Evolutionary conservation across 345 rosid genomes (phyloP).

Genomic region (Rubroshorea leprosula): DNA sequence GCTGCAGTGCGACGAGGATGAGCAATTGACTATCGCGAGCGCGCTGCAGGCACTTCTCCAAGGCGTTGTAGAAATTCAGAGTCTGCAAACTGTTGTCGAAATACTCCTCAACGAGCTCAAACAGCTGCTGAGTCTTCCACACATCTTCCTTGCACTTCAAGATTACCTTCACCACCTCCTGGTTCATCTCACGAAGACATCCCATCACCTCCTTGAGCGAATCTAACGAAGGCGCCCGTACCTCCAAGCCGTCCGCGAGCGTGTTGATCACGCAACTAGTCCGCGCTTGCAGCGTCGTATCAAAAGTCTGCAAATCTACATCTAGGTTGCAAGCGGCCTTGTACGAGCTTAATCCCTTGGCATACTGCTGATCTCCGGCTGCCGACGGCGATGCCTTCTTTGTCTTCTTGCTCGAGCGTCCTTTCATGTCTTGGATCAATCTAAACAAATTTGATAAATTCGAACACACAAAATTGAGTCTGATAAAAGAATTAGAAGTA

Average conservation of each 20-base stretch:
- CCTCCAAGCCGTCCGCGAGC: conserved; percentile 78
- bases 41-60: conserved; percentile 75
- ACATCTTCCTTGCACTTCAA: conserved; percentile 86
- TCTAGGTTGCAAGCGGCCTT: conserved; percentile 75
- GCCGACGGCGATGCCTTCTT: neutral
- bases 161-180: conserved; percentile 80
- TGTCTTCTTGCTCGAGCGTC: neutral
- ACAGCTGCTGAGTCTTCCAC: conserved; percentile 81
- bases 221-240: conserved; percentile 75
- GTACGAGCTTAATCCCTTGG: conserved; percentile 62
- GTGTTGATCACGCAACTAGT: conserved; percentile 73
- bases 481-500: neutral
- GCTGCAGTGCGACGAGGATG: conserved; percentile 67
- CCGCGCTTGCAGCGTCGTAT: conserved; percentile 54
- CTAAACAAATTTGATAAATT: too few relatives aligned
- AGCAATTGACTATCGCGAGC: conserved; percentile 79
- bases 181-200: conserved; percentile 88
- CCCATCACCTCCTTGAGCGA: conserved; percentile 76
- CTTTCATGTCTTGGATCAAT: neutral
- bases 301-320: conserved; percentile 56
- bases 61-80: conserved; percentile 73
- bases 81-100: conserved; percentile 90
- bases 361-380: conserved; percentile 33
- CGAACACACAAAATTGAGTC: too few relatives aligned
- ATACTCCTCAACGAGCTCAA: conserved; percentile 87